phyloP scores from a whole-genome alignment of 371 early-diverging fungal genomes.

The Batkoa obscura region DNA sequence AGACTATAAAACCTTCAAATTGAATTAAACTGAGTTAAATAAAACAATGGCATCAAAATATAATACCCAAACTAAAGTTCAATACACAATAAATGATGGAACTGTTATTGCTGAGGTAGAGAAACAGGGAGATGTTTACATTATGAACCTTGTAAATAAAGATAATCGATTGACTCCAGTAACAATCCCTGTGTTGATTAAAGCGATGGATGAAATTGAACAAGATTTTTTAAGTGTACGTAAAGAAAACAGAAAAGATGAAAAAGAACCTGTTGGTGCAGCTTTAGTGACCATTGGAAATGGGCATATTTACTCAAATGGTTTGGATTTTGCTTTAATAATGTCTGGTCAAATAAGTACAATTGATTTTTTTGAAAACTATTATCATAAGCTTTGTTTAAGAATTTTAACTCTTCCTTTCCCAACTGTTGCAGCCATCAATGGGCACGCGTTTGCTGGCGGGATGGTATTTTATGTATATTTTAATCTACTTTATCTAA shows the following conservation, averaged over 20 bases:
- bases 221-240: conserved; percentile 15
- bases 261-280: conserved; percentile 15
- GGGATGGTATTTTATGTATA: conserved; percentile 14
- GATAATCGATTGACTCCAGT: conserved; percentile 50
- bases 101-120: too few relatives aligned
- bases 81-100: too few relatives aligned
- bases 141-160: conserved; percentile 29
- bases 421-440: conserved; percentile 63
- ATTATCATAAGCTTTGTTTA: conserved; percentile 23
- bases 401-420: conserved; percentile 41
- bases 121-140: conserved; percentile 16
- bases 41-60: too few relatives aligned
- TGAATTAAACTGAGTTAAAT: too few relatives aligned
- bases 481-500: not conserved
- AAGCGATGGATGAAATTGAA: conserved; percentile 40
- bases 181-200: conserved; percentile 29
- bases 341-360: conserved; percentile 11
- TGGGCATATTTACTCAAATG: conserved; percentile 59
- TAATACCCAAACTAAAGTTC: too few relatives aligned
- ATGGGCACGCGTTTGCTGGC: conserved; percentile 73
- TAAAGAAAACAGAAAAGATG: conserved; percentile 7
- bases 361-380: conserved; percentile 18
- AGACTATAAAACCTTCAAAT: too few relatives aligned
- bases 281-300: conserved; percentile 40
- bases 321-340: conserved; percentile 35